Percentiles rank a stretch among this genome's conserved stretches.
phyloP scores from a whole-genome alignment of 768 basidiomycete genomes.

The Collybia nuda region DNA sequence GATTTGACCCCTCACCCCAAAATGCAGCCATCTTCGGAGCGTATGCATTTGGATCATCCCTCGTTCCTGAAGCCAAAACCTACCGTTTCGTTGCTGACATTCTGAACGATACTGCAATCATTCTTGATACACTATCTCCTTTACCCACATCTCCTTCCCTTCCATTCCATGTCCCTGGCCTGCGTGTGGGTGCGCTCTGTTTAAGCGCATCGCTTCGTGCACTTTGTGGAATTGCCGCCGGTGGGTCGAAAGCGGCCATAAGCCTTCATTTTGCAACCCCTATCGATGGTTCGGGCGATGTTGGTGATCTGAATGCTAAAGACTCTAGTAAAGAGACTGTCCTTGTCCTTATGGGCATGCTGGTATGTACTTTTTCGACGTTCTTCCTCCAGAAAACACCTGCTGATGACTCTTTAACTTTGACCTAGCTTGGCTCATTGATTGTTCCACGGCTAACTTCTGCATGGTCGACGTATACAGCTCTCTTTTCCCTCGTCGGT shows the following conservation, averaged over 20 bases:
- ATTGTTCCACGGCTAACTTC: conserved; percentile 57
- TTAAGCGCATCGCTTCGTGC: conserved; percentile 58
- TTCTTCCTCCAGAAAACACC: background rate
- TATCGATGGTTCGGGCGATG: conserved; percentile 49
- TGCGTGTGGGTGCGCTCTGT: conserved; percentile 53
- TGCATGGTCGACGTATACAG: conserved; percentile 44
- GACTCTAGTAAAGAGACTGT: conserved; percentile 74
- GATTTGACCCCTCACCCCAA: background rate
- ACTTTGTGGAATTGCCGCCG: conserved; percentile 62
- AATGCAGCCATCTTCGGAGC: conserved; percentile 59
- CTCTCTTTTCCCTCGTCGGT: conserved; percentile 49
- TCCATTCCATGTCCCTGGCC: conserved; percentile 31
- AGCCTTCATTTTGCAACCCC: conserved; percentile 65
- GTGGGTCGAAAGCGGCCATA: conserved; percentile 70
- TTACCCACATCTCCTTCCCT: conserved; percentile 38
- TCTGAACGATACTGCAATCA: conserved; percentile 58
- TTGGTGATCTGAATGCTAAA: conserved; percentile 73
- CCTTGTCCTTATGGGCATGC: conserved; percentile 62
- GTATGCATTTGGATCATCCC: conserved; percentile 60
- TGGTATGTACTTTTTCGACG: conserved; percentile 40
- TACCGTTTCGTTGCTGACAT: conserved; percentile 69
- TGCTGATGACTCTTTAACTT: background rate
- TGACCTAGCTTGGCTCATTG: conserved; percentile 56
- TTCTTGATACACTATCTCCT: conserved; percentile 63
- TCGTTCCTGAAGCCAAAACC: conserved; percentile 70